Evolutionary conservation across 2,329 filamentous ascomycete genomes (phyloP).

Genomic region (Trichophyton equinum): DNA sequence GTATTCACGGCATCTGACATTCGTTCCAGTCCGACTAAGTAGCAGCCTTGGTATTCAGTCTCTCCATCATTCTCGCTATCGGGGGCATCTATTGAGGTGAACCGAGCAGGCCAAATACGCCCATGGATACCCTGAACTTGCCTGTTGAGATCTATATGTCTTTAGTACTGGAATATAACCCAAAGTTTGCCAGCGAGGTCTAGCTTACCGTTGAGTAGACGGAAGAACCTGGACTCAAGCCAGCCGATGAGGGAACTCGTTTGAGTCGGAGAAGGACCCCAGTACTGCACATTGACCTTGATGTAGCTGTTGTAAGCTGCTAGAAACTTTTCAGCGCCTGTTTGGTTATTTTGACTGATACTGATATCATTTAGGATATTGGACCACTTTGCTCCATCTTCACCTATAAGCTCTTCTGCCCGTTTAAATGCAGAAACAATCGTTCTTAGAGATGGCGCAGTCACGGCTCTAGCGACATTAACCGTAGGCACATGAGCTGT

Average conservation of each 20-base stretch:
- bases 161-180: not conserved
- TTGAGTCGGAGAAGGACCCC: constrained; percentile 46
- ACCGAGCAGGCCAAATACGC: constrained; percentile 52
- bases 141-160: constrained; percentile 41
- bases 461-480: constrained; percentile 47
- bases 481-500: constrained; percentile 50
- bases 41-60: constrained; percentile 47
- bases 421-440: constrained; percentile 41
- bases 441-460: constrained; percentile 40
- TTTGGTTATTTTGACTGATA: constrained; percentile 1
- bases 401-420: constrained; percentile 33
- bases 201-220: constrained; percentile 45
- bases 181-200: constrained; percentile 6
- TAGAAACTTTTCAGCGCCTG: constrained; percentile 38
- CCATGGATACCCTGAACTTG: constrained; percentile 40
- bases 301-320: constrained; percentile 42
- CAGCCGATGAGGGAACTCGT: constrained; percentile 48
- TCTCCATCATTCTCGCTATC: constrained; percentile 9
- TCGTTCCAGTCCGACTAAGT: constrained; percentile 45
- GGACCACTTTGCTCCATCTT: constrained; percentile 32
- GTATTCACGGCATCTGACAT: not conserved
- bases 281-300: constrained; percentile 52
- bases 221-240: constrained; percentile 49
- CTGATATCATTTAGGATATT: constrained; percentile 26
- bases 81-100: constrained; percentile 30